phyloP scores from a whole-genome alignment of 2,329 filamentous ascomycete genomes.

The Penicillium hesseltinei region DNA sequence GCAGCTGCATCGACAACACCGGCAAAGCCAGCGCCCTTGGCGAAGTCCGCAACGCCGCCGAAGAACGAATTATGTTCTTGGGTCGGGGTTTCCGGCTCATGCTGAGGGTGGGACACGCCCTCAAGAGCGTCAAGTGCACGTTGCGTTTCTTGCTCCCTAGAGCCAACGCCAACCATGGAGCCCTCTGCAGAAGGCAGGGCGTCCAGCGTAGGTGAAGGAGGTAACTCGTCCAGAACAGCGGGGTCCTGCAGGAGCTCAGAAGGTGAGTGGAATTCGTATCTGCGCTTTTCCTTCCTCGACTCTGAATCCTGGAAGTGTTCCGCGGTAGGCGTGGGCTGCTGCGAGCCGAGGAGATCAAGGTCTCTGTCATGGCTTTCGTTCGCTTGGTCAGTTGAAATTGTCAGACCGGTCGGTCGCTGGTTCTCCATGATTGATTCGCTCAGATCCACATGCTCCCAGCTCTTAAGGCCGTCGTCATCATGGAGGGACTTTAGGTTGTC shows the following conservation, averaged over 20 bases:
- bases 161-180: constrained; percentile 26
- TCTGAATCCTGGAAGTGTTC: constrained; percentile 43
- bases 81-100: constrained; percentile 11
- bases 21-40: constrained; percentile 16
- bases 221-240: constrained; percentile 23
- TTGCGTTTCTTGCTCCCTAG: constrained; percentile 17
- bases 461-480: constrained; percentile 27
- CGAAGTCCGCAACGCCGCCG: neutral
- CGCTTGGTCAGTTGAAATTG: constrained; percentile 35
- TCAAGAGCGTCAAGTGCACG: constrained; percentile 19
- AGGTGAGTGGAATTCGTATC: constrained; percentile 49
- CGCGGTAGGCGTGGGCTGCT: constrained; percentile 68
- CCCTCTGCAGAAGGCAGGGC: constrained; percentile 33
- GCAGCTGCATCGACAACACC: constrained; percentile 27
- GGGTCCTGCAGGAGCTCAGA: constrained; percentile 47
- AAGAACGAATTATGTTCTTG: constrained; percentile 10
- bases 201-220: constrained; percentile 23
- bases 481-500: constrained; percentile 38
- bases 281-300: constrained; percentile 41
- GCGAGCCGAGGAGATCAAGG: constrained; percentile 56
- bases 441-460: constrained; percentile 33
- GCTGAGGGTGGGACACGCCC: constrained; percentile 12
- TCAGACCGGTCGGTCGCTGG: constrained; percentile 28
- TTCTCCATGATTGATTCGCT: constrained; percentile 24
- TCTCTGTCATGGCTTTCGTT: constrained; percentile 33